Conservation (phyloP, 225 moss, liverwort and hornwort genomes). For the Neckera pumila region DNA sequence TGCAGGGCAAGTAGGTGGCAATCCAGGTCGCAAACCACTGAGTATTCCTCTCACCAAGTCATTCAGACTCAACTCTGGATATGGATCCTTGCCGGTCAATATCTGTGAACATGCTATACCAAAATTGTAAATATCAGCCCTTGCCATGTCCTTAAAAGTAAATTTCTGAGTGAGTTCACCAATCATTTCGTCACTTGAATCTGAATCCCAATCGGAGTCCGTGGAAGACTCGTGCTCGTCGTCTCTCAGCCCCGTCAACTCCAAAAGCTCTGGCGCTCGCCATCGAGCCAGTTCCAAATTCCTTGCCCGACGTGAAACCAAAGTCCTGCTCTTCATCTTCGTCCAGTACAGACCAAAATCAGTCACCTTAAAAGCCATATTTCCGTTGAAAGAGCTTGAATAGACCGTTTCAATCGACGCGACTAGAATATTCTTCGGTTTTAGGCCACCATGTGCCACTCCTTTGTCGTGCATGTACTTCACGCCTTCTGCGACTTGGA, state of each 20-base stretch:
- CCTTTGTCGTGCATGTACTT: neutral
- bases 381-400: neutral
- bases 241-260: neutral
- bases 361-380: neutral
- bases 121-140: neutral
- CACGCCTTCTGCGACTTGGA: slow-evolving; percentile 4
- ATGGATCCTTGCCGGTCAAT: neutral
- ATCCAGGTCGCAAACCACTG: neutral
- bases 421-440: slow-evolving; percentile 2
- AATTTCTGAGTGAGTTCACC: neutral
- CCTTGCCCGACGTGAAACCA: neutral
- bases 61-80: neutral
- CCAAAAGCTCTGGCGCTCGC: slow-evolving; percentile 1
- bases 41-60: neutral
- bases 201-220: neutral
- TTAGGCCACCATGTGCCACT: slow-evolving; percentile 7
- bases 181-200: neutral
- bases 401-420: neutral
- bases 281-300: neutral
- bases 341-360: neutral
- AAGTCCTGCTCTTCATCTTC: neutral
- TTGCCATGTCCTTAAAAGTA: neutral
- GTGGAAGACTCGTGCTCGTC: neutral
- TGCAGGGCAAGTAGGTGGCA: neutral
- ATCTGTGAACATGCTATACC: neutral